Evolutionary conservation across 257 asterid species (phyloP).

Genomic region (Solanum pimpinellifolium): DNA sequence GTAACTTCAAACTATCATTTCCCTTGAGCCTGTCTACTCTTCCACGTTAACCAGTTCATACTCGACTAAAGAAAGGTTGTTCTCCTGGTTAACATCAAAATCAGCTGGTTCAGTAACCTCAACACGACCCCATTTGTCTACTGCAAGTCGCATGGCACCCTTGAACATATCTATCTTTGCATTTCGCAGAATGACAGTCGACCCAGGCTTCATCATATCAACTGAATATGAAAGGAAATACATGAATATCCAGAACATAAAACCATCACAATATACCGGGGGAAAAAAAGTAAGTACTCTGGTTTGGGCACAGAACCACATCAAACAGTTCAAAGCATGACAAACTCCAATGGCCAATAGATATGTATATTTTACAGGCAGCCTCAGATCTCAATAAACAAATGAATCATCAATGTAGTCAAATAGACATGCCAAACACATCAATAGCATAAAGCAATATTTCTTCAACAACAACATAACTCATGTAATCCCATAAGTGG

Average conservation of each 20-base stretch:
- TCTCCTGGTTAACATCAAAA: constrained; percentile 21
- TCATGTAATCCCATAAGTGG: background rate
- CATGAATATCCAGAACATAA: background rate
- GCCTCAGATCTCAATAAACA: background rate
- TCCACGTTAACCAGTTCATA: constrained; percentile 30
- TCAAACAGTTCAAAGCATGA: background rate
- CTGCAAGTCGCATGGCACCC: constrained; percentile 37
- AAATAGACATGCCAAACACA: background rate
- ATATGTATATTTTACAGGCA: background rate
- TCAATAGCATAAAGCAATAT: background rate
- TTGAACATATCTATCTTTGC: constrained; percentile 36
- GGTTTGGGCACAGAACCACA: background rate
- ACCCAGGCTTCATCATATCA: constrained; percentile 23
- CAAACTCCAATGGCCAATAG: background rate
- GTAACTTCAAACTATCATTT: background rate
- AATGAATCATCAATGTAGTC: background rate
- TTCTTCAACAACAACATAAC: background rate
- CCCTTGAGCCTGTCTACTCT: background rate
- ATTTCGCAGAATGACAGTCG: constrained; percentile 24
- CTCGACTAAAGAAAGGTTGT: constrained; percentile 26
- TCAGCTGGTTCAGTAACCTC: constrained; percentile 28
- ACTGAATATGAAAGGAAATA: constrained; percentile 7
- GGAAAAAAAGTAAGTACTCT: background rate
- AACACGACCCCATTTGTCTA: constrained; percentile 37
- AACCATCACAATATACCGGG: background rate